Evolutionary conservation across 225 moss, liverwort and hornwort species (phyloP).

Genomic region (Physcomitrium patens): DNA sequence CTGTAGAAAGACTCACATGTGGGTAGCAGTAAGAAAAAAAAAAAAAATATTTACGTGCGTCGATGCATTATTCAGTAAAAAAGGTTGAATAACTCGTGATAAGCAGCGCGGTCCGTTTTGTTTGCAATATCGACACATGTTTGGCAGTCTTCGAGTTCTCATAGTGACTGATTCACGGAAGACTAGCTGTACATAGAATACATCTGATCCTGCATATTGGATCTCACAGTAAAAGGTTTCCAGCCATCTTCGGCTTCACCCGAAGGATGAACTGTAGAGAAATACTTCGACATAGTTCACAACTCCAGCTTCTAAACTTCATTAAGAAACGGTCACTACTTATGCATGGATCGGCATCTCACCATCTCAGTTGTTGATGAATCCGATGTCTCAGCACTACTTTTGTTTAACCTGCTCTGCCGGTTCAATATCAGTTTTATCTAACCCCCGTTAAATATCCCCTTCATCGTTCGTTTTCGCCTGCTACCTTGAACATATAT

Average conservation of each 20-base stretch:
- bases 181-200: constrained; percentile 19
- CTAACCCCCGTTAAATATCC: too few species aligned
- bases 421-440: too few species aligned
- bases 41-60: constrained; percentile 33
- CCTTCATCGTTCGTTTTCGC: too few species aligned
- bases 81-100: constrained; percentile 28
- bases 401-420: too few species aligned
- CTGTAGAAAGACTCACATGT: neutral
- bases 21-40: constrained; percentile 9
- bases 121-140: neutral
- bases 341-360: too few species aligned
- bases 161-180: constrained; percentile 5
- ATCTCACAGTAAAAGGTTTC: neutral
- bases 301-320: too few species aligned
- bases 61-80: constrained; percentile 30
- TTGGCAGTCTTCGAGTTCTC: constrained; percentile 16
- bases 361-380: too few species aligned
- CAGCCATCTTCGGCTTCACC: constrained; percentile 3
- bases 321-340: too few species aligned
- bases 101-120: constrained; percentile 1
- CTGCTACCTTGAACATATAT: too few species aligned
- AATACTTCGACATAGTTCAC: too few species aligned
- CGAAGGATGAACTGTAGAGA: neutral
- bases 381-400: too few species aligned
- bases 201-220: constrained; percentile 20